Conservation (phyloP, 352 stramenopile species). For the Phytophthora sojae region DNA sequence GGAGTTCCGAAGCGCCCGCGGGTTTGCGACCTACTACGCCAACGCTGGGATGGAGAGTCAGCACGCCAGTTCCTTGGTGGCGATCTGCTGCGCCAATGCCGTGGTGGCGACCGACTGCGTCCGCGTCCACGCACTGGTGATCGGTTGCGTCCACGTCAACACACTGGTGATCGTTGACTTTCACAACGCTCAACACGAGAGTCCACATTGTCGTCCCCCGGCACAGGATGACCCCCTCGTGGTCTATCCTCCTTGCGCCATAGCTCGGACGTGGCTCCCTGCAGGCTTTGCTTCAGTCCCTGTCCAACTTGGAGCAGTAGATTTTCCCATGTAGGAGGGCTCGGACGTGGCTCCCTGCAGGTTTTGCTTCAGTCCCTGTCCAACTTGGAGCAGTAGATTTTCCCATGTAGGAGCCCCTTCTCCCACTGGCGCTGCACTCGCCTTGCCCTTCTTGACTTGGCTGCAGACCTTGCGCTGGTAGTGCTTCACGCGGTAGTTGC, state of each 20-base stretch:
- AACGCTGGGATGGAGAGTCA: background rate
- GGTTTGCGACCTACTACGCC: background rate
- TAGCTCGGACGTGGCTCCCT: background rate
- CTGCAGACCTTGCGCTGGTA: background rate
- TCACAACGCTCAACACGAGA: background rate
- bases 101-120: background rate
- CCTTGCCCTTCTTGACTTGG: background rate
- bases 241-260: background rate
- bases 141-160: background rate
- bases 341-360: background rate
- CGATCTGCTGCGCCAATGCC: background rate
- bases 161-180: background rate
- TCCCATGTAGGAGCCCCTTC: slow-evolving; percentile 6
- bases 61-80: background rate
- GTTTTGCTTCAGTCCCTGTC: slow-evolving; percentile 7
- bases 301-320: slow-evolving; percentile 6
- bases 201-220: background rate
- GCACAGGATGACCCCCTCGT: slow-evolving; percentile 4
- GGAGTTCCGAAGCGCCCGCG: background rate
- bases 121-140: background rate
- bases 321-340: slow-evolving; percentile 4
- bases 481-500: background rate
- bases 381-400: background rate
- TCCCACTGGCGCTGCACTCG: slow-evolving; percentile 13
- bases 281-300: slow-evolving; percentile 1